Evolutionary conservation across 225 moss, liverwort and hornwort species (phyloP).

Genomic region (Ulota crispa): DNA sequence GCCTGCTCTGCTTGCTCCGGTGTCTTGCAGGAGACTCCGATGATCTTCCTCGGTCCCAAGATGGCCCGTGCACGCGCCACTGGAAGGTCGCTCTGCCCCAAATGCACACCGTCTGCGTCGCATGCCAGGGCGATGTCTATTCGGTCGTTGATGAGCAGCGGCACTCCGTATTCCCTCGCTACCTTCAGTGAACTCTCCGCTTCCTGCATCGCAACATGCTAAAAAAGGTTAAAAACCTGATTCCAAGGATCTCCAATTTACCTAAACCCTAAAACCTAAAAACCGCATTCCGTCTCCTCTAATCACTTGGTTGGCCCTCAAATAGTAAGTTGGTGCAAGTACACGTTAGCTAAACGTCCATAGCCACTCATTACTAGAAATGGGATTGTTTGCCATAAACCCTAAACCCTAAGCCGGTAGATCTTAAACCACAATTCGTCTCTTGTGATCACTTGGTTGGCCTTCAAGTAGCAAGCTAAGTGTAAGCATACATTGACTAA

Average conservation of each 20-base stretch:
- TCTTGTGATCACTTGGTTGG: no score
- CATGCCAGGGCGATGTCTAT: conserved; percentile 87
- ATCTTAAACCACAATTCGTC: no score
- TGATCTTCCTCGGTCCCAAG: conserved; percentile 78
- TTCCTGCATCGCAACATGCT: conserved; percentile 51
- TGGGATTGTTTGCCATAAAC: no score
- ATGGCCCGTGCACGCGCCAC: conserved; percentile 73
- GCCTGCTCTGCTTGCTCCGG: conserved; percentile 84
- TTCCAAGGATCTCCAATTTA: background rate
- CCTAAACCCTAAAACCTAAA: no score
- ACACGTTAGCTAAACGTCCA: no score
- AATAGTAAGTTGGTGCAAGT: no score
- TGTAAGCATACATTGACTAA: no score
- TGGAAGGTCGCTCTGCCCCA: conserved; percentile 83
- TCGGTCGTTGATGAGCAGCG: conserved; percentile 85
- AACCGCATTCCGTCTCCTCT: background rate
- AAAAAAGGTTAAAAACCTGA: background rate
- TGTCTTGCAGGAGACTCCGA: conserved; percentile 94
- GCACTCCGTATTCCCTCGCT: conserved; percentile 67
- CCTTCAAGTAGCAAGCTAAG: no score
- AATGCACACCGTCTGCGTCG: conserved; percentile 93
- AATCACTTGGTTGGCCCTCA: background rate
- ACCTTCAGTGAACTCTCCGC: conserved; percentile 75
- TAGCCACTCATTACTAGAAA: no score
- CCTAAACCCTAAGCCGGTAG: no score